Evolutionary conservation across 2,329 filamentous ascomycete genomes (phyloP).

Genomic region (Chaetothyriales sp.): DNA sequence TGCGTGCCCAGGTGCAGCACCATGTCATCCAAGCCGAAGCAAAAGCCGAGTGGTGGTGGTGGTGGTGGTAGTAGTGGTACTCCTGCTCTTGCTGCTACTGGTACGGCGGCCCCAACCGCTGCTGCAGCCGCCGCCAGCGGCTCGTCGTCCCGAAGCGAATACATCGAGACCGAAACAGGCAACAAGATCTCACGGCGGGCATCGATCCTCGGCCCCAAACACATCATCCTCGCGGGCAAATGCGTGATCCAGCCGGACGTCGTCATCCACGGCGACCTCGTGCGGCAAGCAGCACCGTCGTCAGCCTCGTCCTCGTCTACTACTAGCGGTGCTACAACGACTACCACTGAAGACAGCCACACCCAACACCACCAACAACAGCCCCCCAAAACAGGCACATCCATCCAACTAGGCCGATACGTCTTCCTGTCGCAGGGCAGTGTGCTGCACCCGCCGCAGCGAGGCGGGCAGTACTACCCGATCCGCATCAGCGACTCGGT

Average conservation of each 20-base stretch:
- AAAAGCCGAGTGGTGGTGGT: too few species aligned
- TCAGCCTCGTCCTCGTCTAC: constrained; percentile 15
- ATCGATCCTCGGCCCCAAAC: constrained; percentile 83
- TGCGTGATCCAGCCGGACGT: constrained; percentile 92
- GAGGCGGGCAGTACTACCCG: constrained; percentile 74
- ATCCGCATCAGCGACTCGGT: constrained; percentile 91
- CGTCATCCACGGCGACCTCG: constrained; percentile 81
- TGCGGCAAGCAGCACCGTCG: constrained; percentile 33
- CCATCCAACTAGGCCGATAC: constrained; percentile 80
- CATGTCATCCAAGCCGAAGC: too few species aligned
- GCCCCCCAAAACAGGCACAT: constrained; percentile 18
- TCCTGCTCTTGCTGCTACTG: too few species aligned
- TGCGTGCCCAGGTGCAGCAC: too few species aligned
- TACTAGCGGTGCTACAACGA: constrained; percentile 21
- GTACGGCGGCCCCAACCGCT: constrained; percentile 42
- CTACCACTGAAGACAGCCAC: constrained; percentile 11
- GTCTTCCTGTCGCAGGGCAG: constrained; percentile 71
- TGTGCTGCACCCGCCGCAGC: constrained; percentile 66
- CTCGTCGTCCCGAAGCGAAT: constrained; percentile 56
- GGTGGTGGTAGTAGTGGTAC: too few species aligned
- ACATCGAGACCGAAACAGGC: constrained; percentile 94
- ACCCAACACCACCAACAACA: background rate
- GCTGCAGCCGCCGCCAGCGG: too few species aligned
- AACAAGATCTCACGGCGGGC: constrained; percentile 95
- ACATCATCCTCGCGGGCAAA: constrained; percentile 93